These are phyloP conservation scores for Linnemannia elongata DNA, from an alignment of 192 early-diverging fungal genomes.

Conservation along the genomic window DNA sequence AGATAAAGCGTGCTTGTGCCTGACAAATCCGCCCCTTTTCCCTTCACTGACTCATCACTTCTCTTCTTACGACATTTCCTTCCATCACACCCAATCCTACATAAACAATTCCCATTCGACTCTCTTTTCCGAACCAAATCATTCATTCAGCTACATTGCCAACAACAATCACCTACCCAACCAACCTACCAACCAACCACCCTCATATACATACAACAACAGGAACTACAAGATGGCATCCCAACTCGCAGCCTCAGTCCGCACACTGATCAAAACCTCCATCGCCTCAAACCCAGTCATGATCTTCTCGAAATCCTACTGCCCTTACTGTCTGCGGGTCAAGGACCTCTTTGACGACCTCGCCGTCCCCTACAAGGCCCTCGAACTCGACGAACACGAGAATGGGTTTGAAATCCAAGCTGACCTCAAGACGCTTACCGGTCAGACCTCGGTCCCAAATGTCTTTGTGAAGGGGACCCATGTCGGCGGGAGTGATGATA, in stretches of 20 bases:
- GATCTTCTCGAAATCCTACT: conserved; percentile 85
- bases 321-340: conserved; percentile 73
- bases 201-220: no score
- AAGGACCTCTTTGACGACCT: conserved; percentile 68
- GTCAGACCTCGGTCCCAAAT: conserved; percentile 78
- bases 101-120: no score
- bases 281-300: conserved; percentile 51
- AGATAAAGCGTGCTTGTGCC: no score
- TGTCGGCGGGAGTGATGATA: conserved; percentile 73
- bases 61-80: no score
- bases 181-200: no score
- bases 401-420: conserved; percentile 71
- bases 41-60: no score
- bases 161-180: no score
- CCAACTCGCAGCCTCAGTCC: conserved; percentile 14
- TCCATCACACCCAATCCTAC: no score
- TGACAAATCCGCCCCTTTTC: no score
- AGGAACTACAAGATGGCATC: conserved; percentile 7
- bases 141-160: no score
- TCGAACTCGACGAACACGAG: conserved; percentile 71
- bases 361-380: conserved; percentile 64
- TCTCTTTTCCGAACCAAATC: no score
- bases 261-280: conserved; percentile 19
- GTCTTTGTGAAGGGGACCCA: conserved; percentile 78
- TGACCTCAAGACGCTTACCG: conserved; percentile 62